A percentile compares a stretch with the other conserved stretches of the same genome.
These are phyloP conservation scores for Clarkia xantiana DNA, from an alignment of 345 rosid genomes.

Conservation along the genomic window DNA sequence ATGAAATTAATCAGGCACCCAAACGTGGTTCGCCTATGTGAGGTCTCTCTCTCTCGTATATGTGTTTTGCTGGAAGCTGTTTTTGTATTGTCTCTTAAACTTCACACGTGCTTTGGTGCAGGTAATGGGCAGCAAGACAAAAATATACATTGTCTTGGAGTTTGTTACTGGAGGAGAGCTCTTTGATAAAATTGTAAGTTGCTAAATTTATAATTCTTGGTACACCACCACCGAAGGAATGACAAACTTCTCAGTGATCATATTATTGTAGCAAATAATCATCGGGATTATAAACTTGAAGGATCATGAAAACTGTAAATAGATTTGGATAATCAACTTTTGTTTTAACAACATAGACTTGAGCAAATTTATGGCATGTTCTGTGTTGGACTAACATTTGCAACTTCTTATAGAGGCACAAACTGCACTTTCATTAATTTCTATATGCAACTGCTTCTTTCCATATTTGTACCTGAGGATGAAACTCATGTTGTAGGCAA, in stretches of 20 bases:
- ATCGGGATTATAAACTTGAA: too few species aligned
- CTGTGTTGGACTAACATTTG: too few species aligned
- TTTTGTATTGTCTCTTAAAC: background rate
- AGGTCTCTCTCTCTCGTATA: constrained; percentile 35
- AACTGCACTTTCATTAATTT: background rate
- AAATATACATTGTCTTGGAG: constrained; percentile 59
- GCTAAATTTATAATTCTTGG: background rate
- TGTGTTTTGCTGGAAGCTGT: background rate
- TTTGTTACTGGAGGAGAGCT: constrained; percentile 72
- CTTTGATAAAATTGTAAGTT: constrained; percentile 68
- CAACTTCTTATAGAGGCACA: too few species aligned
- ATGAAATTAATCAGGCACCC: constrained; percentile 95
- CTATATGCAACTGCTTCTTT: background rate
- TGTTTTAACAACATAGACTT: too few species aligned
- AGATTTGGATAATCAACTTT: too few species aligned
- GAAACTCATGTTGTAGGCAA: constrained; percentile 34
- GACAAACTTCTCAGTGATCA: too few species aligned
- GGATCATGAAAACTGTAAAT: too few species aligned
- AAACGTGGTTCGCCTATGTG: constrained; percentile 68
- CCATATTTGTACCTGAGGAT: background rate
- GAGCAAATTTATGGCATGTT: too few species aligned
- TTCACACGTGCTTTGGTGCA: constrained; percentile 12
- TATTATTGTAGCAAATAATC: too few species aligned
- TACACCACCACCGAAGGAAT: too few species aligned
- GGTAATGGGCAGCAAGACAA: constrained; percentile 73